Percentiles rank a stretch among this genome's conserved stretches.
Conservation (phyloP, 306 rosid species). For the Fragaria iinumae region DNA sequence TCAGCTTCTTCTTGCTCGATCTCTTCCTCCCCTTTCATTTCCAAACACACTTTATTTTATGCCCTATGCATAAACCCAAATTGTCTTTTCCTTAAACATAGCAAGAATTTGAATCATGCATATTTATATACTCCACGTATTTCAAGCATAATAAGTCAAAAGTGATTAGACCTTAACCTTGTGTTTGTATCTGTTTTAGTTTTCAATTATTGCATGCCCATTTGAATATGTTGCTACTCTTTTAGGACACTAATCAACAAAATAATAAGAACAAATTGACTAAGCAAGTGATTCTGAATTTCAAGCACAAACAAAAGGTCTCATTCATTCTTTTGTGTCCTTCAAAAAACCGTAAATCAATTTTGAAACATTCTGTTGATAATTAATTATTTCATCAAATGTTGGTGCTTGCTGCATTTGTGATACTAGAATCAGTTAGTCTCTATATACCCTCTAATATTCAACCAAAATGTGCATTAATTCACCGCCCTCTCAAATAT, state of each 20-base stretch:
- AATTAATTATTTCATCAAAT: too few relatives aligned
- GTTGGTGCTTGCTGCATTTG: not conserved
- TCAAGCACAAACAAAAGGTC: not conserved
- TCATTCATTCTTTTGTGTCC: not conserved
- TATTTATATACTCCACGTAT: not conserved
- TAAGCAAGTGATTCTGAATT: not conserved
- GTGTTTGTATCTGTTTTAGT: not conserved
- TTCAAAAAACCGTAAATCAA: too few relatives aligned
- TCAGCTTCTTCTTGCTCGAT: conserved; percentile 24
- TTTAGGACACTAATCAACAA: not conserved
- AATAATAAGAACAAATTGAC: too few relatives aligned
- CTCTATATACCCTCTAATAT: too few relatives aligned
- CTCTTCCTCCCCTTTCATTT: conserved; percentile 15
- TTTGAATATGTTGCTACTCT: not conserved
- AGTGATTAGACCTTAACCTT: not conserved
- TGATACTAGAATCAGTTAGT: too few relatives aligned
- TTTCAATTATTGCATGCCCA: not conserved
- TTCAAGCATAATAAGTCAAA: not conserved
- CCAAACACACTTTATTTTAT: not conserved
- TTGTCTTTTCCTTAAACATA: not conserved
- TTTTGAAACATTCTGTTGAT: too few relatives aligned
- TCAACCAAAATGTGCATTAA: too few relatives aligned
- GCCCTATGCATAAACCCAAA: not conserved
- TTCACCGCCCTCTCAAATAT: too few relatives aligned
- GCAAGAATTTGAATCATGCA: not conserved